Evolutionary conservation across 2,329 filamentous ascomycete genomes (phyloP).

Genomic region (Fusarium sarcochroum): DNA sequence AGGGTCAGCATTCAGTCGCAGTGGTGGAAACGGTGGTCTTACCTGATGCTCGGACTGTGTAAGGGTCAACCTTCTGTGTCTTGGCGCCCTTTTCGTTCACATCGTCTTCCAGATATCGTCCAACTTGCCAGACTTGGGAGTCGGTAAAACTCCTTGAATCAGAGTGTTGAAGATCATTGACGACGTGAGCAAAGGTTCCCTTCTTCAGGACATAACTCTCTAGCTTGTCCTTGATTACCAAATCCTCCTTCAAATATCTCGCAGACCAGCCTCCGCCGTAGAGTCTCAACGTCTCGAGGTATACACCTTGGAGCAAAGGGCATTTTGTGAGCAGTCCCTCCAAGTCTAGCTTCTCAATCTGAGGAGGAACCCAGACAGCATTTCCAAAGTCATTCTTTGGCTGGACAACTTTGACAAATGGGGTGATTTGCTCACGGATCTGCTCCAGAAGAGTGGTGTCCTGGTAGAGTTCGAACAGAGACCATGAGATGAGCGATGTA

Average conservation of each 20-base stretch:
- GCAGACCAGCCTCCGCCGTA: conserved; percentile 55
- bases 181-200: conserved; percentile 54
- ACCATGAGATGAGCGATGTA: conserved; percentile 57
- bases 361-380: conserved; percentile 54
- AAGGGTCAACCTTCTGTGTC: conserved; percentile 39
- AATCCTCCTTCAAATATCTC: conserved; percentile 52
- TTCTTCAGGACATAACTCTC: conserved; percentile 51
- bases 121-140: conserved; percentile 54
- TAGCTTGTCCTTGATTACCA: conserved; percentile 49
- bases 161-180: conserved; percentile 54
- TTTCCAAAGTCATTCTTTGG: conserved; percentile 55
- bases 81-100: conserved; percentile 46
- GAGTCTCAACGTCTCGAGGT: conserved; percentile 58
- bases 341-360: conserved; percentile 54
- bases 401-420: conserved; percentile 51
- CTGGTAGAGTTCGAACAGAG: conserved; percentile 58
- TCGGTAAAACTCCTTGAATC: conserved; percentile 53
- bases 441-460: conserved; percentile 56
- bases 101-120: conserved; percentile 51
- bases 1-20: conserved; percentile 13
- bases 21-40: conserved; percentile 12
- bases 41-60: conserved; percentile 54
- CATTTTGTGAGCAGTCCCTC: conserved; percentile 55
- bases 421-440: conserved; percentile 57
- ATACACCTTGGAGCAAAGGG: conserved; percentile 57